Percentiles rank a stretch among this genome's conserved stretches.
Conservation (phyloP, 176 grass and related monocot genomes). For the Ensete glaucum region DNA sequence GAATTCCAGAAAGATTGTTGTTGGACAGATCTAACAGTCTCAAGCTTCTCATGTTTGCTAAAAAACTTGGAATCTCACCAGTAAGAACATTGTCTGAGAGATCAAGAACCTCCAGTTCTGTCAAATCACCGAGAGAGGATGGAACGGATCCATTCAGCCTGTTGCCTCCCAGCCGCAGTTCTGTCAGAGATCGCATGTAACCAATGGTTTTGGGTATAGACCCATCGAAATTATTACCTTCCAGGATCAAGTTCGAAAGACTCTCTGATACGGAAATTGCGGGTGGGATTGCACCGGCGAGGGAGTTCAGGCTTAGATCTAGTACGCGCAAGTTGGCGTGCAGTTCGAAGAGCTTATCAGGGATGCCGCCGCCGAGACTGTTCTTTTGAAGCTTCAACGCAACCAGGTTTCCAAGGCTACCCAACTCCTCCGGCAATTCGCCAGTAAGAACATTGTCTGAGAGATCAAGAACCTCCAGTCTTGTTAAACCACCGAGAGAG, state of each 20-base stretch:
- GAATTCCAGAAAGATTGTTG: slow-evolving; percentile 46
- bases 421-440: slow-evolving; percentile 19
- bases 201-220: slow-evolving; percentile 28
- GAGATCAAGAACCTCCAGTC: slow-evolving; percentile 71
- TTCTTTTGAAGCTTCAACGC: slow-evolving; percentile 52
- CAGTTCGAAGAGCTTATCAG: slow-evolving; percentile 13
- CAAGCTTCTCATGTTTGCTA: slow-evolving; percentile 13
- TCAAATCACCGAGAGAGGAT: background rate
- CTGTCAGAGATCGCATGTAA: slow-evolving; percentile 8
- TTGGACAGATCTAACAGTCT: slow-evolving; percentile 43
- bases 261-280: slow-evolving; percentile 13
- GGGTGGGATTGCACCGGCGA: slow-evolving; percentile 33
- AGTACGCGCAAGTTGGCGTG: slow-evolving; percentile 15
- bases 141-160: slow-evolving; percentile 39
- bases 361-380: slow-evolving; percentile 24
- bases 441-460: slow-evolving; percentile 65
- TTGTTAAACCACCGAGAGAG: background rate
- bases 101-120: slow-evolving; percentile 48
- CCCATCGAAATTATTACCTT: slow-evolving; percentile 34
- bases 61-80: slow-evolving; percentile 30
- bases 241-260: slow-evolving; percentile 42
- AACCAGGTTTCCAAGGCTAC: slow-evolving; percentile 31
- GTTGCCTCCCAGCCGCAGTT: slow-evolving; percentile 55
- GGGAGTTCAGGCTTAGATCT: slow-evolving; percentile 54
- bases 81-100: slow-evolving; percentile 67